These are phyloP conservation scores for Zygosaccharomyces bisporus DNA, from an alignment of 805 yeast genomes.

Conservation along the genomic window DNA sequence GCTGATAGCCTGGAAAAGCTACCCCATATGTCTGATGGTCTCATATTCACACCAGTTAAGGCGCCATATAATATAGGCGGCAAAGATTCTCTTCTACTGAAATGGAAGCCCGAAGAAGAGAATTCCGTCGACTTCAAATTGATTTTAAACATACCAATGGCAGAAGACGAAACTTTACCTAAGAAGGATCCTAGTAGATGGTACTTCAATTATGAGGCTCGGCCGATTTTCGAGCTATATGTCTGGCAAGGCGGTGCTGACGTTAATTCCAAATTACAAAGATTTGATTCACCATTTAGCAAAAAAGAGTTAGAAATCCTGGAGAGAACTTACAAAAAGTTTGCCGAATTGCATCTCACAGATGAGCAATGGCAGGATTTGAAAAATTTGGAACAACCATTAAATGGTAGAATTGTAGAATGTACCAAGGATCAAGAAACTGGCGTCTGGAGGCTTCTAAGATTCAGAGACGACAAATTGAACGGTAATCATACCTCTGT, in stretches of 20 bases:
- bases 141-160: slow-evolving; percentile 40
- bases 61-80: slow-evolving; percentile 79
- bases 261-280: slow-evolving; percentile 28
- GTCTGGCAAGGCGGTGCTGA: slow-evolving; percentile 72
- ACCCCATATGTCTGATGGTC: slow-evolving; percentile 89
- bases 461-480: slow-evolving; percentile 90
- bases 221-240: slow-evolving; percentile 63
- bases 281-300: slow-evolving; percentile 33
- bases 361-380: slow-evolving; percentile 79
- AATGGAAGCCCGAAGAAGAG: slow-evolving; percentile 97
- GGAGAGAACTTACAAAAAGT: slow-evolving; percentile 55
- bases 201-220: slow-evolving; percentile 75
- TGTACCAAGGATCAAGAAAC: slow-evolving; percentile 60
- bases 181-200: slow-evolving; percentile 65
- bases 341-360: slow-evolving; percentile 56
- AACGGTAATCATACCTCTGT: slow-evolving; percentile 82
- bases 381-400: slow-evolving; percentile 68
- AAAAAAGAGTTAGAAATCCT: slow-evolving; percentile 32
- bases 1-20: slow-evolving; percentile 65
- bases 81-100: slow-evolving; percentile 78
- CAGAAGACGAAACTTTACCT: slow-evolving; percentile 32
- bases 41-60: slow-evolving; percentile 86
- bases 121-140: slow-evolving; percentile 88
- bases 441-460: slow-evolving; percentile 74
- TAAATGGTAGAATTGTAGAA: slow-evolving; percentile 86